These are phyloP conservation scores for Vickermania ingenoplastis DNA, from an alignment of 208 protist species.

Conservation along the genomic window DNA sequence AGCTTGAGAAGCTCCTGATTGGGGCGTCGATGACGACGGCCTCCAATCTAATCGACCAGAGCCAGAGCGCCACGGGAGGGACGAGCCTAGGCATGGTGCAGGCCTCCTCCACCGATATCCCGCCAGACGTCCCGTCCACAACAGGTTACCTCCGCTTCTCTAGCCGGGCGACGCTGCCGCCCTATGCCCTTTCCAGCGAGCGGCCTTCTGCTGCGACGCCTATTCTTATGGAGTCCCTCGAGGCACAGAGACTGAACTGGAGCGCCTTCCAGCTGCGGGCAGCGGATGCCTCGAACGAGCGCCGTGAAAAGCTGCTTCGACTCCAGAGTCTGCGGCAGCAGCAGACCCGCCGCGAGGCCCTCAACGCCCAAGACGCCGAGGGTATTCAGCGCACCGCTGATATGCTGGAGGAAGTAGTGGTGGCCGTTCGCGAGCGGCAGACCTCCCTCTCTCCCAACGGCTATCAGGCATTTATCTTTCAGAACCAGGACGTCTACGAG, in stretches of 20 bases:
- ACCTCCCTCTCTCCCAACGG: constrained; percentile 53
- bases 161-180: background rate
- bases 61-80: too few species aligned
- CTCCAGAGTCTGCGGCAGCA: constrained; percentile 34
- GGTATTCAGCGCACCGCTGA: constrained; percentile 21
- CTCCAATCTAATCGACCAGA: too few species aligned
- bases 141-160: background rate
- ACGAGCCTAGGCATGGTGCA: too few species aligned
- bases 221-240: constrained; percentile 38
- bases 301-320: constrained; percentile 26
- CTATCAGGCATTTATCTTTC: constrained; percentile 75
- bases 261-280: constrained; percentile 24
- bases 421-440: constrained; percentile 50
- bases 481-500: constrained; percentile 79
- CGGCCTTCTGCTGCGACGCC: constrained; percentile 7
- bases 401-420: constrained; percentile 34
- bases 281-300: constrained; percentile 20
- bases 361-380: constrained; percentile 25
- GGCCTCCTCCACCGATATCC: too few species aligned
- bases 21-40: too few species aligned
- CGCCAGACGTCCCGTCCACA: too few species aligned
- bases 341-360: constrained; percentile 36
- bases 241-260: constrained; percentile 24
- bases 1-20: too few species aligned
- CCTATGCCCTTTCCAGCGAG: background rate